Evolutionary conservation across 305 asterid genomes (phyloP), one percentile per base, ranked within the genome.

Genomic region (Fraxinus baroniana): DNA sequence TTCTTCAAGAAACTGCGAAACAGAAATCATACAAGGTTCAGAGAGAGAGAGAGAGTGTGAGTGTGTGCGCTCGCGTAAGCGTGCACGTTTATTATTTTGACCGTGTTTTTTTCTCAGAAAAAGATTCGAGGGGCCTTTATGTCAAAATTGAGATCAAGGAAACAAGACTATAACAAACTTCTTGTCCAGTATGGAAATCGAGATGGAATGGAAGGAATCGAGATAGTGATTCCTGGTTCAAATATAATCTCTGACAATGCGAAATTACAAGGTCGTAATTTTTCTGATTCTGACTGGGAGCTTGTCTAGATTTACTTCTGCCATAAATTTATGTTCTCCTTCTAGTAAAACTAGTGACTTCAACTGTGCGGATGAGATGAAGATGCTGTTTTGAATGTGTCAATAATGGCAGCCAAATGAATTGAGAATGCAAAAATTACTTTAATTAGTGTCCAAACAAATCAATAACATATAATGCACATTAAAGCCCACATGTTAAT

Each of bases 1-100:
- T 78, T 80, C 74, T 91, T 62, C 88, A 72, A 49, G 88, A 77
- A 72, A 78, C 88, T 18, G 84, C 62, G 82, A 89, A 86, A 75
- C 91, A 82, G 1, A 93, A 89, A 87, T 92, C 99, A 8, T 95
- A 92, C 87, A 94, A 93, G 98, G 99, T 93, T n/a, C n/a, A n/a
- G n/a, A n/a, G n/a, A n/a, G n/a, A n/a, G n/a, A n/a, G n/a, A n/a
- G n/a, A n/a, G n/a, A n/a, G n/a, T n/a, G n/a, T 22, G n/a, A n/a
- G 62, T 20, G 44, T 12, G 52, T 20, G 80, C 20, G 9, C 22
- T 17, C 7, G 24, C 3, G 10, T 10, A 17, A 17, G 62, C 12
- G 30, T 36, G 7, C 64, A 46, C 78, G n/a, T 18, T 12, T 15
- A 30, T 15, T 30, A 4, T 17, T 77, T 81, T 87, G 60, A 87